A percentile compares a stretch with the other conserved stretches of the same genome.
These are phyloP conservation scores for Brassica juncea DNA, from an alignment of 345 rosid genomes.

Conservation along the genomic window DNA sequence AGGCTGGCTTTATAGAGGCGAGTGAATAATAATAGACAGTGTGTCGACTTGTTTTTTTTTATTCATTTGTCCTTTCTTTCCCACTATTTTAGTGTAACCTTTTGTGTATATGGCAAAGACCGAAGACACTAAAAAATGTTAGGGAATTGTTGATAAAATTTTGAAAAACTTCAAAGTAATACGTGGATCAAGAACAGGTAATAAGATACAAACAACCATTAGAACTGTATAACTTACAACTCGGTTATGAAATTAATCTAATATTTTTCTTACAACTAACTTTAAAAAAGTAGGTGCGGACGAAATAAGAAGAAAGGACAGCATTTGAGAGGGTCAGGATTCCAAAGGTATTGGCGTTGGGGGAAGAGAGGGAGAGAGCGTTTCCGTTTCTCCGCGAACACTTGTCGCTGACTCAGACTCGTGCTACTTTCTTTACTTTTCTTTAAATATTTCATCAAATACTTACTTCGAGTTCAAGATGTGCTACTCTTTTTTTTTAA, in stretches of 20 bases:
- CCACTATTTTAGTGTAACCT: not conserved
- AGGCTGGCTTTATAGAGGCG: slow-evolving; percentile 29
- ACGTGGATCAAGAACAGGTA: not conserved
- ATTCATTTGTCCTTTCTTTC: slow-evolving; percentile 33
- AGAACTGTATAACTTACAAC: not conserved
- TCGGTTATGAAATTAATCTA: not conserved
- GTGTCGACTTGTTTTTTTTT: slow-evolving; percentile 38
- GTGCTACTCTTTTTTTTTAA: not conserved
- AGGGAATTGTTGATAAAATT: not conserved
- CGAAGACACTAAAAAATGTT: not conserved
- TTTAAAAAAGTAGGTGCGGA: too few relatives aligned
- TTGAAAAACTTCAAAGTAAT: not conserved
- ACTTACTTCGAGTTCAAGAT: not conserved
- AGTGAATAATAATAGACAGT: slow-evolving; percentile 30
- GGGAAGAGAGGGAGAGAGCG: slow-evolving; percentile 44
- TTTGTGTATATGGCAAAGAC: slow-evolving; percentile 6
- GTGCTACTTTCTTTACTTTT: slow-evolving; percentile 1
- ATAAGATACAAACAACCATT: not conserved
- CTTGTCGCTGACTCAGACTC: slow-evolving; percentile 49
- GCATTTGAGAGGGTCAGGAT: slow-evolving; percentile 39
- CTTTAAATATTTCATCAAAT: not conserved
- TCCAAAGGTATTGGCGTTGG: slow-evolving; percentile 68
- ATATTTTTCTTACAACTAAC: too few relatives aligned
- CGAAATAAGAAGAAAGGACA: slow-evolving; percentile 4
- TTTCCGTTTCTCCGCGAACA: slow-evolving; percentile 96